Percentiles rank a stretch among this genome's conserved stretches.
phyloP scores from a whole-genome alignment of 2,329 filamentous ascomycete genomes.

The Gremmenia infestans region DNA sequence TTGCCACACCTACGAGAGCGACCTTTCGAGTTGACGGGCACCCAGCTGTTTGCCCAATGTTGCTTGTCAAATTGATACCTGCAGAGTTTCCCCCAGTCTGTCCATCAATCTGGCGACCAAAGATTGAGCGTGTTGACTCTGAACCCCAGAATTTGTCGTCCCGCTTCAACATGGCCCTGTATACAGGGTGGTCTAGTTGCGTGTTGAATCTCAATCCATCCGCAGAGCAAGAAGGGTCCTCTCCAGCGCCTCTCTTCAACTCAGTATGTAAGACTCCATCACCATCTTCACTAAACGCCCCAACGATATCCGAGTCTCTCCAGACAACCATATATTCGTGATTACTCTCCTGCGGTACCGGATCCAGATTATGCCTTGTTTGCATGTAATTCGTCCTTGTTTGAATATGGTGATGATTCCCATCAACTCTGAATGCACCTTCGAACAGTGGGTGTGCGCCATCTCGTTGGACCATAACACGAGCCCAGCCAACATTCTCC shows the following conservation, averaged over 20 bases:
- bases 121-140: conserved; percentile 60
- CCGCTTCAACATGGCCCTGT: conserved; percentile 40
- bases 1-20: conserved; percentile 84
- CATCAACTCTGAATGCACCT: conserved; percentile 76
- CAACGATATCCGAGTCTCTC: conserved; percentile 76
- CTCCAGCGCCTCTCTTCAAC: conserved; percentile 24
- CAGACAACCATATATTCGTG: conserved; percentile 86
- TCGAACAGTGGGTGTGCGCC: conserved; percentile 79
- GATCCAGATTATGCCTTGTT: conserved; percentile 68
- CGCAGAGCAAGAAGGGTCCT: conserved; percentile 57
- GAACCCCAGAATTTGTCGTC: conserved; percentile 52
- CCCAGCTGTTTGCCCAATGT: conserved; percentile 76
- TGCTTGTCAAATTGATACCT: conserved; percentile 70
- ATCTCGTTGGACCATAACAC: conserved; percentile 73
- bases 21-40: conserved; percentile 90
- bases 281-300: conserved; percentile 32
- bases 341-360: conserved; percentile 44
- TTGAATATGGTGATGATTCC: conserved; percentile 84
- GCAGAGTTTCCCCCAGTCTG: conserved; percentile 69
- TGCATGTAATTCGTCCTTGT: conserved; percentile 67
- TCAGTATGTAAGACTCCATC: conserved; percentile 47
- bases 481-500: conserved; percentile 80
- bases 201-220: conserved; percentile 77
- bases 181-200: conserved; percentile 65
- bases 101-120: conserved; percentile 69